These are phyloP conservation scores for Auricularia heimuer DNA, from an alignment of 768 basidiomycete genomes.

Conservation along the genomic window DNA sequence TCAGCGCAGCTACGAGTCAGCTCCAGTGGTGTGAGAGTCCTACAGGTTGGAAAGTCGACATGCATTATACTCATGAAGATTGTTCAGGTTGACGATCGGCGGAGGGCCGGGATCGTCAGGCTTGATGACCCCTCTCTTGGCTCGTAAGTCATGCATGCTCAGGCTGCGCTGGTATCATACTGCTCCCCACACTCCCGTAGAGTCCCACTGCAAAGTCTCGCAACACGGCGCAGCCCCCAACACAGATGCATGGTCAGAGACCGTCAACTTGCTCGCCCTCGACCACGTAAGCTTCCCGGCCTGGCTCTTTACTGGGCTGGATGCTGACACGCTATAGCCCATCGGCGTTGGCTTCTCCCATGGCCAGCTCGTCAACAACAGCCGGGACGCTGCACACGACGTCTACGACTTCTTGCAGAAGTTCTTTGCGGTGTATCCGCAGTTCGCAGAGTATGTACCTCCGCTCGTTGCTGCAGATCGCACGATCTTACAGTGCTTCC, in stretches of 20 bases:
- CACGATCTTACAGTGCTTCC: too few relatives aligned
- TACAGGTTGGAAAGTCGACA: neutral
- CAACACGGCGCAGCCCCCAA: slow-evolving; percentile 17
- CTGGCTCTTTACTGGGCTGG: neutral
- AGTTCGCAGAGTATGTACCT: slow-evolving; percentile 2
- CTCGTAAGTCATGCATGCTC: neutral
- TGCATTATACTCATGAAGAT: neutral
- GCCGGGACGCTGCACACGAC: slow-evolving; percentile 22
- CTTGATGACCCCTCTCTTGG: slow-evolving; percentile 18
- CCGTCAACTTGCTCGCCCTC: slow-evolving; percentile 7
- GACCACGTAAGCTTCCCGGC: slow-evolving; percentile 8
- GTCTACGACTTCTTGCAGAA: slow-evolving; percentile 29
- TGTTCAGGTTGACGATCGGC: slow-evolving; percentile 23
- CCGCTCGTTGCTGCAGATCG: too few relatives aligned
- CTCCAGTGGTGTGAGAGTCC: slow-evolving; percentile 22
- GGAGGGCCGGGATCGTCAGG: slow-evolving; percentile 28
- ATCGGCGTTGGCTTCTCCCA: slow-evolving; percentile 27
- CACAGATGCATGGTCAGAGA: slow-evolving; percentile 12
- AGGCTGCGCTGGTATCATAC: too few relatives aligned
- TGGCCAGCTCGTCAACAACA: slow-evolving; percentile 24
- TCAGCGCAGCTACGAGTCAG: slow-evolving; percentile 18
- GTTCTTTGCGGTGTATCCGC: slow-evolving; percentile 21
- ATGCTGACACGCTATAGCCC: slow-evolving; percentile 14
- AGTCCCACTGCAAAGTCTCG: slow-evolving; percentile 19
- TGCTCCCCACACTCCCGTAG: slow-evolving; percentile 5